A percentile compares a stretch with the other conserved stretches of the same genome.
These are phyloP conservation scores for Penicillium ochrochloron DNA, from an alignment of 495 filamentous ascomycete genomes.

Conservation along the genomic window DNA sequence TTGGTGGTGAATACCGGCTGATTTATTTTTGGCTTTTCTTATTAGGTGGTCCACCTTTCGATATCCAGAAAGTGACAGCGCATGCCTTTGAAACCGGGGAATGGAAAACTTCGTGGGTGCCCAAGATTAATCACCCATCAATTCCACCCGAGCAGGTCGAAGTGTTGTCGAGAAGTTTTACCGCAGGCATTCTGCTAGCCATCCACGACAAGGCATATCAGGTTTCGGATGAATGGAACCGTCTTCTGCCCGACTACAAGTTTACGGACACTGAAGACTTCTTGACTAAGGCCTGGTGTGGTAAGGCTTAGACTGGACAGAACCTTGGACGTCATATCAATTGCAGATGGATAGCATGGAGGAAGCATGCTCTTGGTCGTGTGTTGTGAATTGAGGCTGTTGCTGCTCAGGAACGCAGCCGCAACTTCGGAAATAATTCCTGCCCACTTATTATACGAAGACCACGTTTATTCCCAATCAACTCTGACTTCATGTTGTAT, in stretches of 20 bases:
- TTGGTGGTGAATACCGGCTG: background rate
- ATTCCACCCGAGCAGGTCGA: slow-evolving; percentile 47
- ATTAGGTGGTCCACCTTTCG: slow-evolving; percentile 43
- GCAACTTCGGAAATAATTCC: too few relatives aligned
- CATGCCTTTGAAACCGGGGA: slow-evolving; percentile 51
- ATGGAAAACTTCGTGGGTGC: slow-evolving; percentile 51
- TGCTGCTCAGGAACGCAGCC: background rate
- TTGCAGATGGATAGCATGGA: slow-evolving; percentile 2
- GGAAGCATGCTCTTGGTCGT: background rate
- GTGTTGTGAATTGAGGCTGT: slow-evolving; percentile 1
- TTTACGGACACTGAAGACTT: slow-evolving; percentile 55
- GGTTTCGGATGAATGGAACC: slow-evolving; percentile 58
- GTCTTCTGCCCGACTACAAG: slow-evolving; percentile 55
- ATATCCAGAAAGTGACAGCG: slow-evolving; percentile 46
- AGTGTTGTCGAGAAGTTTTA: slow-evolving; percentile 34
- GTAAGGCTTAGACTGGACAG: slow-evolving; percentile 34
- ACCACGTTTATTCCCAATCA: too few relatives aligned
- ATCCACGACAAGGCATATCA: slow-evolving; percentile 42
- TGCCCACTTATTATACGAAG: too few relatives aligned
- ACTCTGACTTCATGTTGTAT: too few relatives aligned
- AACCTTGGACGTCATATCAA: background rate
- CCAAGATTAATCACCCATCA: slow-evolving; percentile 45
- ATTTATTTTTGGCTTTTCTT: background rate
- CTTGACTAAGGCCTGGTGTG: slow-evolving; percentile 49
- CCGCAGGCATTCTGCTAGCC: slow-evolving; percentile 46